Evolutionary conservation across 768 basidiomycete genomes (phyloP), one percentile per base, ranked within the genome.

Genomic region (Termitomyces sp.): DNA sequence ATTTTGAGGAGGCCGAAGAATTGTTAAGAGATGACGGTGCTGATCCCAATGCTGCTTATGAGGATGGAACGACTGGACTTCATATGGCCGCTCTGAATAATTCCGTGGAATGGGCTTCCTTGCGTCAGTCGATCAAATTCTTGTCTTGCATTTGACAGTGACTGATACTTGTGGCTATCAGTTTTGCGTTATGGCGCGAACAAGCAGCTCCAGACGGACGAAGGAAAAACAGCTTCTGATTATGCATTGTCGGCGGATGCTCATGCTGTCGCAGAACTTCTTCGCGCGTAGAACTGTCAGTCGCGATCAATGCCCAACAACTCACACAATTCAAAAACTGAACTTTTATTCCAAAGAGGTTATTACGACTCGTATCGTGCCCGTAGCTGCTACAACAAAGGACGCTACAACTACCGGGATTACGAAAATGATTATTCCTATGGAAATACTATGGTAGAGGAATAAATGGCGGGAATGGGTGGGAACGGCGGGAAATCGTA

Each of bases 31-130:
- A 61, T 8, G 41, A 55, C 3, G 56, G 56, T 20, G 46, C 22
- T 10, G 52, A 54, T 46, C 60, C 60, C 6, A 51, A 61, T 58
- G 52, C 52, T 29, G 52, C 47, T 12, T 61, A 55, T 41, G 51
- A 58, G 34, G 60, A 60, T 10, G 60, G 60, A 50, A 60, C 52
- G 22, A 60, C 60, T n/a, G 60, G 60, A 18, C 57, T 61, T 36
- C 60, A 61, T 28, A 57, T 58, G 52, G 57, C 57, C 34, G 57
- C 57, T 49, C 28, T 54, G 37, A 58, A 58, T 42, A 58, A 58
- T 37, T 10, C 52, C 4, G 46, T 49, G 12, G 47, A 58, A 33
- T 58, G 57, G 57, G 57, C 57, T 20, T 53, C 57, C 12, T 47
- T 58, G 52, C 52, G 57, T 58, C 51, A 58, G 57, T 58, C 37